Evolutionary conservation across 768 basidiomycete genomes (phyloP).

Genomic region (Hemileccinum rubropunctum): DNA sequence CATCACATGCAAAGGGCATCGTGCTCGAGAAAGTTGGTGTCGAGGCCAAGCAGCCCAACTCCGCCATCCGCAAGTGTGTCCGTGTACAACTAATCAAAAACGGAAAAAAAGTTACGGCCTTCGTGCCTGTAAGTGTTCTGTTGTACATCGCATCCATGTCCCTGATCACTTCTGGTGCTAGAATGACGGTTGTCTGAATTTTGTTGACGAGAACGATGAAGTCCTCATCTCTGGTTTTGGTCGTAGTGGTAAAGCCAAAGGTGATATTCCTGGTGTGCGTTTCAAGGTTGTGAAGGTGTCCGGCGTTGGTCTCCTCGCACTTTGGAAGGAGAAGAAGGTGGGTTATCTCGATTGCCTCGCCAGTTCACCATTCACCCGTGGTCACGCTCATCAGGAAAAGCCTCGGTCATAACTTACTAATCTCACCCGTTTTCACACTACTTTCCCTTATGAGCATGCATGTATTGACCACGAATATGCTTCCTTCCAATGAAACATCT

Average conservation of each 20-base stretch:
- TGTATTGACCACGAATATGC: constrained; percentile 24
- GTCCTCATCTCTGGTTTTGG: constrained; percentile 99
- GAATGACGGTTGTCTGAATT: constrained; percentile 98
- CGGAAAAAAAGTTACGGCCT: constrained; percentile 99
- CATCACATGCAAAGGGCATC: constrained; percentile 99
- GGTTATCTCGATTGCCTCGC: constrained; percentile 20
- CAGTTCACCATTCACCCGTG: not conserved
- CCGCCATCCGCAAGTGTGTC: constrained; percentile 99
- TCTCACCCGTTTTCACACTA: constrained; percentile 11
- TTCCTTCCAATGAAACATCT: constrained; percentile 19
- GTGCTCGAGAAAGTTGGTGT: constrained; percentile 99
- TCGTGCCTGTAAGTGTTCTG: constrained; percentile 80
- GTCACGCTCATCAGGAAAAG: constrained; percentile 54
- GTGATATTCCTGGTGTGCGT: constrained; percentile 99
- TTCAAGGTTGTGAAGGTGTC: constrained; percentile 99
- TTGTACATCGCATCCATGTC: not conserved
- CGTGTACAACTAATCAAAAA: constrained; percentile 99
- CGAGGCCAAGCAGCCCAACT: constrained; percentile 99
- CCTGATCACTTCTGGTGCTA: constrained; percentile 29
- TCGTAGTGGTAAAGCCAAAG: constrained; percentile 99
- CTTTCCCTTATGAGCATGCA: constrained; percentile 23
- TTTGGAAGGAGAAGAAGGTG: constrained; percentile 99
- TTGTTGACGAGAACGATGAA: constrained; percentile 99
- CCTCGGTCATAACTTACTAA: constrained; percentile 50
- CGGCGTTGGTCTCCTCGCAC: constrained; percentile 94